Evolutionary conservation across 176 grass and related monocot species (phyloP).

Genomic region (Musa beccarii): DNA sequence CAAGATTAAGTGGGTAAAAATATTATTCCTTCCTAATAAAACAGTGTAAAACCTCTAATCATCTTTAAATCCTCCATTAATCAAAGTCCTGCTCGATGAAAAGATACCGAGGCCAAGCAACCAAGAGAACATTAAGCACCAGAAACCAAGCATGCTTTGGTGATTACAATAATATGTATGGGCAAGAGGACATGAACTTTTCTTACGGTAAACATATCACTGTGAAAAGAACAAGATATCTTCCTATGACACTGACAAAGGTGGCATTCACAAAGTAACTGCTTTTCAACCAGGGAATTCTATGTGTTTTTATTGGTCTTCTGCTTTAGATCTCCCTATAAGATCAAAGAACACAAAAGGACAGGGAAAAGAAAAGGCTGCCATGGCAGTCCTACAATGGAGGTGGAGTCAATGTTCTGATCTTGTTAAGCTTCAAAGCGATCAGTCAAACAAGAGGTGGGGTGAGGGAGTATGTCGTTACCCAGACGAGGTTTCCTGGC

Average conservation of each 20-base stretch:
- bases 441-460: background rate
- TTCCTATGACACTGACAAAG: conserved; percentile 3
- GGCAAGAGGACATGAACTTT: no score
- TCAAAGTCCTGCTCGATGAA: no score
- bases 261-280: background rate
- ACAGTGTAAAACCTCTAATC: no score
- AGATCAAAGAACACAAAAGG: conserved; percentile 5
- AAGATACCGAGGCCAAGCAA: background rate
- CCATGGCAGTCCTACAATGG: background rate
- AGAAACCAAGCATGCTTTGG: no score
- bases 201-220: no score
- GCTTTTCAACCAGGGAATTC: background rate
- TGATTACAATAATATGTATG: no score
- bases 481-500: conserved; percentile 1
- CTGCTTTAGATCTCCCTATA: background rate
- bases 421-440: background rate
- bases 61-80: no score
- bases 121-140: background rate
- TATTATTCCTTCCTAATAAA: no score
- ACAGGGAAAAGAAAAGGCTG: conserved; percentile 1
- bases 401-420: background rate
- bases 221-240: background rate
- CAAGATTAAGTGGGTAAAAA: no score
- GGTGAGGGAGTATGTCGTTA: background rate
- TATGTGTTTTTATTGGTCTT: background rate